Conservation (phyloP, 305 asterid genomes). For the Plantago lanceolata region DNA sequence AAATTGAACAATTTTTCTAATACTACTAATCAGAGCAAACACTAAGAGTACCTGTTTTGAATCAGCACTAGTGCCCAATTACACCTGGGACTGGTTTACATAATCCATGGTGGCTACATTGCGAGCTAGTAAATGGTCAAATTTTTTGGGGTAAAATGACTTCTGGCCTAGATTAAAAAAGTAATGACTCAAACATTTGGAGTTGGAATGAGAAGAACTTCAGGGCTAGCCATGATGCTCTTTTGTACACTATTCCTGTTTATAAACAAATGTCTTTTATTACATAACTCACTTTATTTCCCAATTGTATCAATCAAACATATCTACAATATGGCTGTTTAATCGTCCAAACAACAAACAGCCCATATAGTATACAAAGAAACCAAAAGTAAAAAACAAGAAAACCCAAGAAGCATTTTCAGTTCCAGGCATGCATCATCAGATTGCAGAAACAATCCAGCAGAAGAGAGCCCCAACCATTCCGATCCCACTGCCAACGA, state of each 20-base stretch:
- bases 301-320: constrained; percentile 8
- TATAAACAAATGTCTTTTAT: background rate
- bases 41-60: too few relatives aligned
- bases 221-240: too few relatives aligned
- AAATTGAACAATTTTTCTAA: too few relatives aligned
- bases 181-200: too few relatives aligned
- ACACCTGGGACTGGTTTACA: too few relatives aligned
- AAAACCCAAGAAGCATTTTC: background rate
- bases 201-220: too few relatives aligned
- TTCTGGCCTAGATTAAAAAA: too few relatives aligned
- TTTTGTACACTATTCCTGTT: background rate
- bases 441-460: constrained; percentile 8
- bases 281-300: constrained; percentile 3
- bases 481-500: background rate
- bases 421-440: background rate
- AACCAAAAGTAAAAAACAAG: background rate
- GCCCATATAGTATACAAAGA: background rate
- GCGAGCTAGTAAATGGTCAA: too few relatives aligned
- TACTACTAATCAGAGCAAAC: too few relatives aligned
- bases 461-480: constrained; percentile 2
- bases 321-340: background rate
- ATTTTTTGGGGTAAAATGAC: too few relatives aligned
- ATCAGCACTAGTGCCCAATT: too few relatives aligned
- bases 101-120: too few relatives aligned
- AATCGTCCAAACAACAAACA: constrained; percentile 1